These are phyloP conservation scores for Pichia sp. DNA, from an alignment of 1,139 yeast genomes.

Conservation along the genomic window DNA sequence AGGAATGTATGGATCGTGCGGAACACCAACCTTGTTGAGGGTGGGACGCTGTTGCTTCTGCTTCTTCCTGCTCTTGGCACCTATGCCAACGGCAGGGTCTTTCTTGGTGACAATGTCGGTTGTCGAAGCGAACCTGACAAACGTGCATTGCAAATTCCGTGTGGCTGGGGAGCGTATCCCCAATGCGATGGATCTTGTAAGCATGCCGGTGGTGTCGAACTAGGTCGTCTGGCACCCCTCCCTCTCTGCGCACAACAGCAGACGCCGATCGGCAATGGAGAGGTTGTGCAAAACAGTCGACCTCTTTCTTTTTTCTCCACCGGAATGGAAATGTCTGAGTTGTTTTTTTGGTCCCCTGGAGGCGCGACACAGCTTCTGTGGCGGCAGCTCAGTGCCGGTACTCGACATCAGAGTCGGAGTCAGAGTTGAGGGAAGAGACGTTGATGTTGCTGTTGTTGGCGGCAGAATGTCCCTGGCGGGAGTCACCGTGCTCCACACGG, in stretches of 20 bases:
- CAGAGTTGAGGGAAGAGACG: not conserved
- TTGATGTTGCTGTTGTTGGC: not conserved
- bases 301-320: not conserved
- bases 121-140: constrained; percentile 15
- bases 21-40: constrained; percentile 39
- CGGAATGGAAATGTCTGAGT: not conserved
- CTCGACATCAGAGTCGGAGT: constrained; percentile 13
- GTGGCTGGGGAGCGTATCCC: not conserved
- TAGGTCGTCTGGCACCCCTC: too few species aligned
- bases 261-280: not conserved
- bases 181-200: constrained; percentile 2
- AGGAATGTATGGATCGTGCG: constrained; percentile 47
- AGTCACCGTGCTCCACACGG: constrained; percentile 3
- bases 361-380: not conserved
- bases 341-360: not conserved
- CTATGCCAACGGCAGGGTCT: constrained; percentile 17
- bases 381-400: constrained; percentile 5
- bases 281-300: not conserved
- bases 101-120: constrained; percentile 14
- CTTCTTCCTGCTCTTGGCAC: constrained; percentile 18
- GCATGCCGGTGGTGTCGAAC: not conserved
- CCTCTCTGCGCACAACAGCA: too few species aligned
- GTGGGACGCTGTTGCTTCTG: constrained; percentile 28
- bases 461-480: not conserved
- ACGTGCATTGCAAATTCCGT: not conserved